A percentile compares a stretch with the other conserved stretches of the same genome.
phyloP scores from a whole-genome alignment of 1,284 basidiomycete species.

The Phylloporus sp. region DNA sequence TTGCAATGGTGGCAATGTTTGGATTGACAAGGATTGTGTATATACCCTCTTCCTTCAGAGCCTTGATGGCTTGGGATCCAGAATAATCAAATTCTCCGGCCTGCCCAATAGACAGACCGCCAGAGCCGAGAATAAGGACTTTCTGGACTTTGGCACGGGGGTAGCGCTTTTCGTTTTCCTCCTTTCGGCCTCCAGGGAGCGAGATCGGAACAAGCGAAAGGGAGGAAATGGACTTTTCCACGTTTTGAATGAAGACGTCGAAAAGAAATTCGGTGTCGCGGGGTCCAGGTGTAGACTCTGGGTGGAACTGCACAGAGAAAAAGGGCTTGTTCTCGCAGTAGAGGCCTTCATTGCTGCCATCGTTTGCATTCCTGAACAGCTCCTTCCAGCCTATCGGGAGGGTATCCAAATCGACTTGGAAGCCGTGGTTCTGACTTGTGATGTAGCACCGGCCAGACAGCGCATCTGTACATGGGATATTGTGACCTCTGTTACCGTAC shows the following conservation, averaged over 20 bases:
- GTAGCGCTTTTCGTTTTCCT: conserved; percentile 80
- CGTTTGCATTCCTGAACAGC: conserved; percentile 97
- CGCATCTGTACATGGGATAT: conserved; percentile 96
- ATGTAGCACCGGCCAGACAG: conserved; percentile 98
- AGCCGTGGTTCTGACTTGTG: conserved; percentile 99
- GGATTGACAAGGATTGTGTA: conserved; percentile 99
- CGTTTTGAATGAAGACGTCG: conserved; percentile 94
- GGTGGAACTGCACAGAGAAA: conserved; percentile 99
- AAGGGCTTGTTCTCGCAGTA: conserved; percentile 91
- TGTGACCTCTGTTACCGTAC: conserved; percentile 99
- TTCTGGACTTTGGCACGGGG: conserved; percentile 88
- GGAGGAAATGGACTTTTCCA: conserved; percentile 80
- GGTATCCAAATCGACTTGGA: conserved; percentile 87
- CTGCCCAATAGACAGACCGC: conserved; percentile 96
- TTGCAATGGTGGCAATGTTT: conserved; percentile 99
- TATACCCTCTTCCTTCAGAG: conserved; percentile 97
- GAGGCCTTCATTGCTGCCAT: conserved; percentile 97
- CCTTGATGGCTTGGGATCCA: conserved; percentile 98
- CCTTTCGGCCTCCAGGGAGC: conserved; percentile 89
- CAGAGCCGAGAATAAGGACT: conserved; percentile 97
- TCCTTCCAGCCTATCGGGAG: conserved; percentile 91
- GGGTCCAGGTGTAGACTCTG: conserved; percentile 98
- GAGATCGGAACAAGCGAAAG: conserved; percentile 76
- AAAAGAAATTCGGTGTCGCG: conserved; percentile 99
- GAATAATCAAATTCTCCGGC: conserved; percentile 99